phyloP scores from a whole-genome alignment of 805 yeast genomes.

The Suhomyces faveliae region DNA sequence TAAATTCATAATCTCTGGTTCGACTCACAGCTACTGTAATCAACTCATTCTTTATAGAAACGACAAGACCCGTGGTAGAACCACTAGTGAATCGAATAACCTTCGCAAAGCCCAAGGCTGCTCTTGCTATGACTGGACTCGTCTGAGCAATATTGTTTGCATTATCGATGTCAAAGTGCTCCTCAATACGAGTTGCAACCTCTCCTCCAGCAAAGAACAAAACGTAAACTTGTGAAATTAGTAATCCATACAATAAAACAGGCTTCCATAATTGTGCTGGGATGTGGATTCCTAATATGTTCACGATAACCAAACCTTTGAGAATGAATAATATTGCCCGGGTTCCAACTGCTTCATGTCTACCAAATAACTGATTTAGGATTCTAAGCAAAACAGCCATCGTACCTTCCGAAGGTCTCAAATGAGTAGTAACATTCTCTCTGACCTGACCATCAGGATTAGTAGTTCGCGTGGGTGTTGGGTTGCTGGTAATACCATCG shows the following conservation, averaged over 20 bases:
- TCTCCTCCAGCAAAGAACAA: slow-evolving; percentile 12
- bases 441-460: neutral
- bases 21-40: slow-evolving; percentile 16
- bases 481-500: neutral
- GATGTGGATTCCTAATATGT: slow-evolving; percentile 1
- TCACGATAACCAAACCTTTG: neutral
- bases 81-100: neutral
- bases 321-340: slow-evolving; percentile 2
- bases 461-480: neutral
- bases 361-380: slow-evolving; percentile 1
- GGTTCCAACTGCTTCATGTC: slow-evolving; percentile 1
- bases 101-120: slow-evolving; percentile 1
- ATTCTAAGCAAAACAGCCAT: slow-evolving; percentile 1
- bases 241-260: neutral
- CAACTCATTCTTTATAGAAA: slow-evolving; percentile 10
- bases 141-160: neutral
- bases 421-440: neutral
- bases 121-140: neutral
- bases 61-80: neutral
- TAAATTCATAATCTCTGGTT: slow-evolving; percentile 23
- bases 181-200: slow-evolving; percentile 12
- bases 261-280: slow-evolving; percentile 1
- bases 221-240: slow-evolving; percentile 5
- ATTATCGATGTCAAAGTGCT: slow-evolving; percentile 3
- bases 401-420: neutral